A percentile compares a stretch with the other conserved stretches of the same genome.
Conservation (phyloP, 2,329 filamentous ascomycete genomes). For the Dothidotthia symphoricarpi region DNA sequence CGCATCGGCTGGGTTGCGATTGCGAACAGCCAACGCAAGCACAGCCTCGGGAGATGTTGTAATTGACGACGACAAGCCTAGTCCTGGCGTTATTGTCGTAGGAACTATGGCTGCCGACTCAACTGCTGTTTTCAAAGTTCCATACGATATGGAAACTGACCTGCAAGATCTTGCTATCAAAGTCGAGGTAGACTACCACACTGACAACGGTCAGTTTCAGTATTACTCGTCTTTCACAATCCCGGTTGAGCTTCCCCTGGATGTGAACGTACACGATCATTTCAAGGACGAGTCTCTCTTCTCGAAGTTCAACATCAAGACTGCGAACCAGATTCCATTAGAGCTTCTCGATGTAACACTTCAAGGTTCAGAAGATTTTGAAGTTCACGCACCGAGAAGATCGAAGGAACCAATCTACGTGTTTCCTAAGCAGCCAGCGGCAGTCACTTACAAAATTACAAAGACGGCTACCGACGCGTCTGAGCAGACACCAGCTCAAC, state of each 20-base stretch:
- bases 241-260: slow-evolving; percentile 74
- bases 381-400: slow-evolving; percentile 57
- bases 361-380: slow-evolving; percentile 66
- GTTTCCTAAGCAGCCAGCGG: slow-evolving; percentile 78
- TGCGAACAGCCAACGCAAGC: slow-evolving; percentile 54
- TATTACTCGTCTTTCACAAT: slow-evolving; percentile 64
- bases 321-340: slow-evolving; percentile 71
- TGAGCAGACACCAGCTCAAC: slow-evolving; percentile 20
- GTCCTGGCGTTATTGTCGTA: slow-evolving; percentile 50
- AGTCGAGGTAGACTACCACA: slow-evolving; percentile 73
- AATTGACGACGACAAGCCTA: slow-evolving; percentile 45
- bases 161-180: slow-evolving; percentile 68
- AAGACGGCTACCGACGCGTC: slow-evolving; percentile 48
- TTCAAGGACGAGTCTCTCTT: slow-evolving; percentile 83
- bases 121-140: slow-evolving; percentile 62
- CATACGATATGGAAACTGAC: slow-evolving; percentile 81
- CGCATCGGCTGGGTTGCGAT: slow-evolving; percentile 59
- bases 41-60: slow-evolving; percentile 44
- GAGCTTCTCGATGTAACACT: slow-evolving; percentile 71
- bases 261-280: slow-evolving; percentile 94
- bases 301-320: slow-evolving; percentile 87
- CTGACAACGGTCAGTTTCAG: slow-evolving; percentile 62
- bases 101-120: slow-evolving; percentile 46
- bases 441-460: slow-evolving; percentile 74
- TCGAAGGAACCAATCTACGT: slow-evolving; percentile 55